phyloP scores from a whole-genome alignment of 2,329 filamentous ascomycete species.

The Lecanosticta acicola region DNA sequence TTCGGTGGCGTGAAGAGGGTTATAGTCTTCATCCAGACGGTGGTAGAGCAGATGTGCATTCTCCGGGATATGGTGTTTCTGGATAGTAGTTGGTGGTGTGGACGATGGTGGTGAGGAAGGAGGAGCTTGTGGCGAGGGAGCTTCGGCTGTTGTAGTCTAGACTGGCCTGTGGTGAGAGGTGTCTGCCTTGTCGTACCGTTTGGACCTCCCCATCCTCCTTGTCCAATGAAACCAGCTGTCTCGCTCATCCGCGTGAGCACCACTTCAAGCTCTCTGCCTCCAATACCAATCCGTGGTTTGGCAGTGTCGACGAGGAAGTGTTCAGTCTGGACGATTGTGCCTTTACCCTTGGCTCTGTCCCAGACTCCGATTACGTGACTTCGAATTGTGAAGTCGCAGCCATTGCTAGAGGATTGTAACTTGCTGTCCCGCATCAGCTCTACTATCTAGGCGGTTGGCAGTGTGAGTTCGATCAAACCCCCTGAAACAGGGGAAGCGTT shows the following conservation, averaged over 20 bases:
- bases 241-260: conserved; percentile 64
- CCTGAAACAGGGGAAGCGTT: conserved; percentile 47
- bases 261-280: conserved; percentile 49
- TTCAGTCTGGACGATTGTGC: conserved; percentile 74
- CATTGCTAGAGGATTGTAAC: conserved; percentile 61
- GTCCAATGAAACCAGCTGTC: conserved; percentile 71
- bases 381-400: conserved; percentile 67
- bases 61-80: conserved; percentile 39
- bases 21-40: conserved; percentile 88
- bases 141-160: neutral
- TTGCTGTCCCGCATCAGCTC: conserved; percentile 28
- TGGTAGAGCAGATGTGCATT: conserved; percentile 69
- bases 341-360: conserved; percentile 74
- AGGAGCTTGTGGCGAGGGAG: conserved; percentile 17
- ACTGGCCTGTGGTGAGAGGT: neutral
- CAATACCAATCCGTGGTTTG: neutral
- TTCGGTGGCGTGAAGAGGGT: conserved; percentile 87
- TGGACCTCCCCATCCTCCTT: conserved; percentile 77
- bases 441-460: neutral
- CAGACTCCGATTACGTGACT: conserved; percentile 77
- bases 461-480: no score
- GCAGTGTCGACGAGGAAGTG: conserved; percentile 63
- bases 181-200: conserved; percentile 64
- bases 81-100: neutral
- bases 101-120: neutral